Percentiles rank a stretch among this genome's conserved stretches.
Evolutionary conservation across 306 rosid species (phyloP).

Genomic region (Ammopiptanthus mongolicus): DNA sequence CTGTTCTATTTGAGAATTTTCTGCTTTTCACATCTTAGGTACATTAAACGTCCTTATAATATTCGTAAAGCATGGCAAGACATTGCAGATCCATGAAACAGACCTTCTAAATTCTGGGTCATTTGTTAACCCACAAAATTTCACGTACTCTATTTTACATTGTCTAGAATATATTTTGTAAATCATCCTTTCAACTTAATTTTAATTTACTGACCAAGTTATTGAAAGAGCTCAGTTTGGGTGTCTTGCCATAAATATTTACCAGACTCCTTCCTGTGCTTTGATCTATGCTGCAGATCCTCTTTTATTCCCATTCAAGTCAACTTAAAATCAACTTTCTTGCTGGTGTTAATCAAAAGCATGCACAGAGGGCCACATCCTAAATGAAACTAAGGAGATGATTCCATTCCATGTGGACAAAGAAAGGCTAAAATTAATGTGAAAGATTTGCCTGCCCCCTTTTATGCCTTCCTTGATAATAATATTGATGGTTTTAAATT

Average conservation of each 20-base stretch:
- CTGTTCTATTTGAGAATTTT: background rate
- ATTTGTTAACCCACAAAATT: background rate
- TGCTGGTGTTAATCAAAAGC: background rate
- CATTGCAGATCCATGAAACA: background rate
- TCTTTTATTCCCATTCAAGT: background rate
- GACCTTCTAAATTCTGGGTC: background rate
- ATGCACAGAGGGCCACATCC: background rate
- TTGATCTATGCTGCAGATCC: background rate
- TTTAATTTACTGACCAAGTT: background rate
- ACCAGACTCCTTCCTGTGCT: background rate
- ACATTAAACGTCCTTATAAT: background rate
- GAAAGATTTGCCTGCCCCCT: background rate
- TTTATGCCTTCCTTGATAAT: background rate
- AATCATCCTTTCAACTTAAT: background rate
- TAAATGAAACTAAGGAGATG: background rate
- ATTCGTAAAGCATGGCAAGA: background rate
- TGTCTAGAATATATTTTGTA: background rate
- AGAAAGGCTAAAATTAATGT: background rate
- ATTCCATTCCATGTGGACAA: background rate
- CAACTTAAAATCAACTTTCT: background rate
- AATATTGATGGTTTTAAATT: too few relatives aligned
- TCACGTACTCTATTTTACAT: background rate
- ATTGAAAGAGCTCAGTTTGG: background rate
- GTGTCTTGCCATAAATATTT: background rate
- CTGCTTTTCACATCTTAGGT: background rate